A percentile compares a stretch with the other conserved stretches of the same genome.
phyloP scores from a whole-genome alignment of 192 early-diverging fungal species.

The Rhizophagus sp. region DNA sequence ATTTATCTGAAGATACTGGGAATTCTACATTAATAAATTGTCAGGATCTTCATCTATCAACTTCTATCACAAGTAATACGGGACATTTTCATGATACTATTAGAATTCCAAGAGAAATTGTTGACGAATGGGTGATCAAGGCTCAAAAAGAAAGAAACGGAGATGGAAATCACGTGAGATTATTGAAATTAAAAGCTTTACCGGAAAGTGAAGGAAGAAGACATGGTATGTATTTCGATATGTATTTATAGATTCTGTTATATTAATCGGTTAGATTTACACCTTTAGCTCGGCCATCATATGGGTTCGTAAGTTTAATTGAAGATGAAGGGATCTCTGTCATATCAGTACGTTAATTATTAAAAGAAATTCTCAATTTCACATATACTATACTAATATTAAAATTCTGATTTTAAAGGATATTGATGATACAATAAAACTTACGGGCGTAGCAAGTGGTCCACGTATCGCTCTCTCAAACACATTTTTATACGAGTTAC shows the following conservation, averaged over 20 bases:
- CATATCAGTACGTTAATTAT: constrained; percentile 49
- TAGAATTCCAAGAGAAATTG: constrained; percentile 29
- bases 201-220: constrained; percentile 32
- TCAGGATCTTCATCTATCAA: neutral
- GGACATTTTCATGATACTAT: constrained; percentile 45
- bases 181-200: constrained; percentile 29
- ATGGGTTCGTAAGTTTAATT: constrained; percentile 56
- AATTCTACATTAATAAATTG: constrained; percentile 22
- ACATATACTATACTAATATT: neutral
- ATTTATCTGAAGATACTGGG: constrained; percentile 28
- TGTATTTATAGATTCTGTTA: constrained; percentile 20
- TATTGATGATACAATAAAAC: constrained; percentile 94
- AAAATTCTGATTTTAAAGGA: constrained; percentile 36
- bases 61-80: constrained; percentile 29
- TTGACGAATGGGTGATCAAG: constrained; percentile 39
- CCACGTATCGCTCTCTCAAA: constrained; percentile 60
- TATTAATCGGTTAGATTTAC: constrained; percentile 30
- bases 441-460: constrained; percentile 72
- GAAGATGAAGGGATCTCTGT: constrained; percentile 72
- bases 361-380: neutral
- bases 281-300: constrained; percentile 35
- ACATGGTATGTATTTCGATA: constrained; percentile 38
- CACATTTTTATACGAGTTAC: constrained; percentile 46
- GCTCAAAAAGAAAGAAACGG: constrained; percentile 26
- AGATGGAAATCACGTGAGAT: constrained; percentile 15